A percentile compares a stretch with the other conserved stretches of the same genome.
Conservation (phyloP, 495 filamentous ascomycete genomes). For the Endocarpon pusillum region DNA sequence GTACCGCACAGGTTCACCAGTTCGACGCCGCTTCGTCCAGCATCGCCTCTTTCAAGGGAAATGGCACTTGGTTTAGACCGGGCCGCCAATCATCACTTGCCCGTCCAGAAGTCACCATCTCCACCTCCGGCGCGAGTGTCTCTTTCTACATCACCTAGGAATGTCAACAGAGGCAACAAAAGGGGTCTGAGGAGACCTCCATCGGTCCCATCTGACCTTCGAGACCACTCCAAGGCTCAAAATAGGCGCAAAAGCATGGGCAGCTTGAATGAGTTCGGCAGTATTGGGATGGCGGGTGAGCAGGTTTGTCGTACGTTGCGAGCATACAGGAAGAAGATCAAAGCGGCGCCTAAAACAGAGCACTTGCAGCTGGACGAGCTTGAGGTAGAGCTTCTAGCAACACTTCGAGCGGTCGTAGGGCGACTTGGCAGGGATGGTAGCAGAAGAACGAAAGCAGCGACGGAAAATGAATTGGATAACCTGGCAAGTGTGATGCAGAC, state of each 20-base stretch:
- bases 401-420: conserved; percentile 49
- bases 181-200: conserved; percentile 18
- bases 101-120: too few relatives aligned
- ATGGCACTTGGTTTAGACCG: too few relatives aligned
- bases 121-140: too few relatives aligned
- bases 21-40: too few relatives aligned
- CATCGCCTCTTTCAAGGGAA: too few relatives aligned
- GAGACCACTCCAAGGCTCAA: too few relatives aligned
- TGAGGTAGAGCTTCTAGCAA: conserved; percentile 63
- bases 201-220: too few relatives aligned
- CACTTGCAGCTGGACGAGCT: conserved; percentile 54
- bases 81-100: too few relatives aligned
- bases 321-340: conserved; percentile 67
- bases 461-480: conserved; percentile 19
- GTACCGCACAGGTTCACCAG: too few relatives aligned
- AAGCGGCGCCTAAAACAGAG: conserved; percentile 41
- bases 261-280: conserved; percentile 50
- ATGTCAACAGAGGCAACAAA: conserved; percentile 33
- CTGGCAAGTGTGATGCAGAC: too few relatives aligned
- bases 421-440: conserved; percentile 18
- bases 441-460: conserved; percentile 30
- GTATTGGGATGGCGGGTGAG: conserved; percentile 58
- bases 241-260: too few relatives aligned
- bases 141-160: too few relatives aligned
- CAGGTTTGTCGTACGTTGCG: conserved; percentile 63